A percentile compares a stretch with the other conserved stretches of the same genome.
phyloP scores from a whole-genome alignment of 2,329 filamentous ascomycete species.

The Pseudogymnoascus sp. region DNA sequence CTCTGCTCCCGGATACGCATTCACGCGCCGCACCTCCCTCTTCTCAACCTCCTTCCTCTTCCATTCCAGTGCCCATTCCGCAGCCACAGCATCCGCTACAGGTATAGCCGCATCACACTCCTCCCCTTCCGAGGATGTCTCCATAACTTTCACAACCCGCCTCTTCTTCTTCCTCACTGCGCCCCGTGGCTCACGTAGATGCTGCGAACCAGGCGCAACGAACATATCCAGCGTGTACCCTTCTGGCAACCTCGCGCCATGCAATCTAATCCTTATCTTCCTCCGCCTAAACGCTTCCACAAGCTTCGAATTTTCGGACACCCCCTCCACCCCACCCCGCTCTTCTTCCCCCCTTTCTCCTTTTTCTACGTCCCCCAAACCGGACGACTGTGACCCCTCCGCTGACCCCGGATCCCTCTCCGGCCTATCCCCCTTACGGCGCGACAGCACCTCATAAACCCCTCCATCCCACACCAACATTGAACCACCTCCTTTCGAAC shows the following conservation, averaged over 20 bases:
- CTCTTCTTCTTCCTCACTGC: slow-evolving; percentile 17
- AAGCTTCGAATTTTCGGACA: slow-evolving; percentile 39
- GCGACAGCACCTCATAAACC: slow-evolving; percentile 45
- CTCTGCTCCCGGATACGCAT: slow-evolving; percentile 56
- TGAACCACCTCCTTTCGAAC: slow-evolving; percentile 44
- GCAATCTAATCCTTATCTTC: slow-evolving; percentile 48
- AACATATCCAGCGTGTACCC: slow-evolving; percentile 46
- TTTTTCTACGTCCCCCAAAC: slow-evolving; percentile 16
- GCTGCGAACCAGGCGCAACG: slow-evolving; percentile 38
- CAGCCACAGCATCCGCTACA: background rate
- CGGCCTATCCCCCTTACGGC: slow-evolving; percentile 28
- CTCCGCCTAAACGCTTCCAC: slow-evolving; percentile 42
- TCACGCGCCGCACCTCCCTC: slow-evolving; percentile 46
- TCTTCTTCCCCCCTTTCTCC: slow-evolving; percentile 24
- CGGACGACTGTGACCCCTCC: background rate
- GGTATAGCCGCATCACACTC: background rate
- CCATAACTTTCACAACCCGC: slow-evolving; percentile 20
- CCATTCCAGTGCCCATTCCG: slow-evolving; percentile 31
- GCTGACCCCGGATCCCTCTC: slow-evolving; percentile 28
- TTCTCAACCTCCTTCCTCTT: slow-evolving; percentile 41
- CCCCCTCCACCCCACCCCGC: slow-evolving; percentile 11
- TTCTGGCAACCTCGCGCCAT: slow-evolving; percentile 44
- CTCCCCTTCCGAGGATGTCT: slow-evolving; percentile 15
- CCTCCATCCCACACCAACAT: slow-evolving; percentile 56
- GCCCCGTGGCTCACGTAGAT: slow-evolving; percentile 23